Conservation (phyloP, 306 rosid genomes). For the Cicer pinnatifidum region DNA sequence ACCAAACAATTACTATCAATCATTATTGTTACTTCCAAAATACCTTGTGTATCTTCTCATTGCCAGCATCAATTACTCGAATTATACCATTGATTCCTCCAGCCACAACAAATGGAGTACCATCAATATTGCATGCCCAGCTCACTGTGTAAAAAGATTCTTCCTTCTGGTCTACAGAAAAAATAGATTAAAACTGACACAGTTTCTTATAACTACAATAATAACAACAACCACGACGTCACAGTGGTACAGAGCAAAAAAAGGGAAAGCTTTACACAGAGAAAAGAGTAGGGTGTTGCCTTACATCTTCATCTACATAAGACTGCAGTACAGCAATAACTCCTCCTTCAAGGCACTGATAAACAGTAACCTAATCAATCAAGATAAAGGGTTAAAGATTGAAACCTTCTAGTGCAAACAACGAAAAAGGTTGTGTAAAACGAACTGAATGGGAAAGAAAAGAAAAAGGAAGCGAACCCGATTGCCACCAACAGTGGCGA, state of each 20-base stretch:
- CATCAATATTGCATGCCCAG: conserved; percentile 80
- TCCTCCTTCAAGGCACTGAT: conserved; percentile 81
- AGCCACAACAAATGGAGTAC: conserved; percentile 75
- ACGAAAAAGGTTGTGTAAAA: background rate
- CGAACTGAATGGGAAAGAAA: background rate
- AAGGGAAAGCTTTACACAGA: conserved; percentile 1
- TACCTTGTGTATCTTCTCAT: conserved; percentile 90
- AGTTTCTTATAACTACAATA: background rate
- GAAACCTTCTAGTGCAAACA: conserved; percentile 13
- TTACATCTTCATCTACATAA: conserved; percentile 91
- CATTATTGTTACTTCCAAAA: conserved; percentile 2
- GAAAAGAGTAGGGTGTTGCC: conserved; percentile 38
- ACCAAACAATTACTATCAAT: conserved; percentile 31
- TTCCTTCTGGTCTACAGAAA: conserved; percentile 87
- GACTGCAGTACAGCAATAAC: conserved; percentile 90
- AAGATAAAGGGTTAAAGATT: conserved; percentile 26
- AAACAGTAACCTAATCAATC: conserved; percentile 68
- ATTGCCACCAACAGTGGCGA: conserved; percentile 95
- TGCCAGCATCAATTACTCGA: conserved; percentile 80
- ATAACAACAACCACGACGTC: background rate
- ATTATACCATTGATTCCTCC: conserved; percentile 91
- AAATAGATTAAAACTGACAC: conserved; percentile 44
- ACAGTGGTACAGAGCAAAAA: background rate
- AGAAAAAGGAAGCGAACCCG: conserved; percentile 45
- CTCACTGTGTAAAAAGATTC: conserved; percentile 91